phyloP scores from a whole-genome alignment of 2,329 filamentous ascomycete genomes.

The Trichothecium sympodiale region DNA sequence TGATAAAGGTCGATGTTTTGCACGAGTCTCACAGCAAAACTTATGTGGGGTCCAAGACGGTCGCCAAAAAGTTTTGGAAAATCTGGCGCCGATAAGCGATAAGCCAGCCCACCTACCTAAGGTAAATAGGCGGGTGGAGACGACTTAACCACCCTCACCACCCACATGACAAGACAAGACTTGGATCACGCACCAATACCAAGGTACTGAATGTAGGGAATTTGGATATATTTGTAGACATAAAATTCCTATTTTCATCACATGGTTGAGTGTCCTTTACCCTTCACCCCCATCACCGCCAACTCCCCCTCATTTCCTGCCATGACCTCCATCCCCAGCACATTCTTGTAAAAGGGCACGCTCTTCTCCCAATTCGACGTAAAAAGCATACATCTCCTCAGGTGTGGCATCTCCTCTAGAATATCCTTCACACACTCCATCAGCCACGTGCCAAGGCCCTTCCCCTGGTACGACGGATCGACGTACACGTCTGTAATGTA shows the following conservation, averaged over 20 bases:
- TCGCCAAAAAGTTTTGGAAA: conserved; percentile 4
- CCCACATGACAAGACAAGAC: no score
- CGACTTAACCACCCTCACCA: no score
- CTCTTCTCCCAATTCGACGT: conserved; percentile 22
- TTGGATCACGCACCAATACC: no score
- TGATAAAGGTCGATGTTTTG: no score
- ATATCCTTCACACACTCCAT: conserved; percentile 44
- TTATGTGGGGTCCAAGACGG: not conserved
- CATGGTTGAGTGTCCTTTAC: conserved; percentile 7
- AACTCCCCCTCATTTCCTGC: conserved; percentile 4
- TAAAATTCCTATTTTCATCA: not conserved
- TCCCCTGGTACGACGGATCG: conserved; percentile 37
- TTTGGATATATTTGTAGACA: not conserved
- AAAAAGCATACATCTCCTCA: conserved; percentile 43
- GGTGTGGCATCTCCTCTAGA: conserved; percentile 35
- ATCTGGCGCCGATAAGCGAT: conserved; percentile 3
- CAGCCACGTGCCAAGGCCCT: conserved; percentile 51
- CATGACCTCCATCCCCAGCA: conserved; percentile 19
- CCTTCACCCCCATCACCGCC: conserved; percentile 12
- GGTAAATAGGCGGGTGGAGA: no score
- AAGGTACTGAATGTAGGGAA: no score
- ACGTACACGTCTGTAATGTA: conserved; percentile 56
- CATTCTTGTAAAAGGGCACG: conserved; percentile 20
- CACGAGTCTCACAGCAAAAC: not conserved
- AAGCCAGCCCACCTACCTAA: not conserved